Evolutionary conservation across 139 green algal species (phyloP), one percentile per base, ranked within the genome.

Genomic region (Diplosphaera chodatii): DNA sequence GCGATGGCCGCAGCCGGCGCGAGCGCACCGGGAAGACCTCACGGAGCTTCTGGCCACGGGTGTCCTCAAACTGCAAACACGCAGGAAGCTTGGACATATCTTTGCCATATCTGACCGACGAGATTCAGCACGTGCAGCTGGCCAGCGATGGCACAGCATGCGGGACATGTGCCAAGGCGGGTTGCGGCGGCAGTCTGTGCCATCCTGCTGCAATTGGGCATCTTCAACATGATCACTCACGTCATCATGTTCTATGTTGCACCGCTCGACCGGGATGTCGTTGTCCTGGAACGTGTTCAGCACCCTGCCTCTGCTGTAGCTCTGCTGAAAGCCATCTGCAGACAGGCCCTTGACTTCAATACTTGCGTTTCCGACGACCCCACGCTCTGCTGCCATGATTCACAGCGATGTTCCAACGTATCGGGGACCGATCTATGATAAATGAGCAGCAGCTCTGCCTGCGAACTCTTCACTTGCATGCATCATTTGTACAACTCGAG

Each of bases 21-120:
- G 22, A 40, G 34, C 55, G 55, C 3, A 48, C 34, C 1, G 63
- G 37, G 28, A 69, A 65, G 2, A 25, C 3, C 37, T 75, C 70
- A 2, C 22, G 13, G 28, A 69, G 37, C 1, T 29, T 2, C 22
- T 23, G 16, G 37, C 37, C 37, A 5, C 69, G 10, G 1, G 6
- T 8, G 56, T n/a, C 15, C 37, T 63, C 25, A 27, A 74, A 68
- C 59, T 65, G 59, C 59, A 33, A n/a, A n/a, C n/a, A n/a, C n/a
- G n/a, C n/a, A n/a, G n/a, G n/a, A n/a, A n/a, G n/a, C n/a, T n/a
- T n/a, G n/a, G n/a, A n/a, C n/a, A 48, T 48, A 13, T 48, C 37
- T 48, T 48, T 48, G 37, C 37, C 37, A 48, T 13, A 48, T 48
- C 37, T 48, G 37, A 48, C 37, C 13, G 37, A 13, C 37, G n/a